Percentiles rank a stretch among this genome's conserved stretches.
phyloP scores from a whole-genome alignment of 2,329 filamentous ascomycete genomes.

The Beauveria sp. region DNA sequence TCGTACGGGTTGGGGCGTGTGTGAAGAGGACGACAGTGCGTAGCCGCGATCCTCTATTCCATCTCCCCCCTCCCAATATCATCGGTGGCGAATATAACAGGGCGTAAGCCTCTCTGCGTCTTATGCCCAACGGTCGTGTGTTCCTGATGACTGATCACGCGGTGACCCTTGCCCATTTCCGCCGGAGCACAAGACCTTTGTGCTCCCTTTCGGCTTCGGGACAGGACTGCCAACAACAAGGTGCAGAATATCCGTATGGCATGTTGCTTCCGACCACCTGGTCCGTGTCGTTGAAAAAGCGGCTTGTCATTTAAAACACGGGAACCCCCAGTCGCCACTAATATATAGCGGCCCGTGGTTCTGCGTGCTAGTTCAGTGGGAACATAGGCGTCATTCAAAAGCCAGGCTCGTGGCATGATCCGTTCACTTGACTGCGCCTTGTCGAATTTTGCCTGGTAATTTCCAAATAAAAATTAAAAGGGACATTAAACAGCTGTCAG shows the following conservation, averaged over 20 bases:
- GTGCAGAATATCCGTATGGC: not conserved
- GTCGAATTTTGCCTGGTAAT: not conserved
- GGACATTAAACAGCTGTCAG: not conserved
- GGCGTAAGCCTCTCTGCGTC: not conserved
- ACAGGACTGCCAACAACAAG: too few relatives aligned
- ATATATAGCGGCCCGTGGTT: not conserved
- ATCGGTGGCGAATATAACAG: not conserved
- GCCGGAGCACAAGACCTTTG: not conserved
- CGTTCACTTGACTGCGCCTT: not conserved
- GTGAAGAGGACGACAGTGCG: too few relatives aligned
- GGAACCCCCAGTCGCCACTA: not conserved
- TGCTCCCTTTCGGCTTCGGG: not conserved
- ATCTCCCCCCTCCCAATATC: not conserved
- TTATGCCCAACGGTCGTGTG: not conserved
- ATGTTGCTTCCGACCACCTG: not conserved
- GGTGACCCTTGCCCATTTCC: not conserved
- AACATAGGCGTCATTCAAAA: not conserved
- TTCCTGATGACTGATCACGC: not conserved
- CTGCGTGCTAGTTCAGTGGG: not conserved
- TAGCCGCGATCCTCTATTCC: not conserved
- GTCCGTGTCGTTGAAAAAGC: not conserved
- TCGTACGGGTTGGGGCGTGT: not conserved
- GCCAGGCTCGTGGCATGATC: not conserved
- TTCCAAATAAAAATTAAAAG: not conserved
- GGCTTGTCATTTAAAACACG: not conserved